Evolutionary conservation across 139 green algal species (phyloP).

Genomic region (Pseudopediastrum boryanum): DNA sequence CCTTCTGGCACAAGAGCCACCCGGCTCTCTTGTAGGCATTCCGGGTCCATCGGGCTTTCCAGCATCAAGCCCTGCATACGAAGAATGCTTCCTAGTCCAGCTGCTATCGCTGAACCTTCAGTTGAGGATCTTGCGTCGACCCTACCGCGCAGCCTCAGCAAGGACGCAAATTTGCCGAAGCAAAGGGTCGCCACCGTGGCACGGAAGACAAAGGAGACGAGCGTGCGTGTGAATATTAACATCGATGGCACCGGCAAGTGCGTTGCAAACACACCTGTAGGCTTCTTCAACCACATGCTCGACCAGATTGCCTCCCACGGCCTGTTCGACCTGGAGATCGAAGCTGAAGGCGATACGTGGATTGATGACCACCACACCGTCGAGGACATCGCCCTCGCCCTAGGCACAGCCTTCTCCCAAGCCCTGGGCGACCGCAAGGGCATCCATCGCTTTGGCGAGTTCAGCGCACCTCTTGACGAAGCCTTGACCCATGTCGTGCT

Average conservation of each 20-base stretch:
- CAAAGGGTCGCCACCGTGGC: slow-evolving; percentile 41
- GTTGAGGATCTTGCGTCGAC: too few relatives aligned
- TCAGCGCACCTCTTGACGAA: slow-evolving; percentile 93
- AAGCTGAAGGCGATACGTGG: slow-evolving; percentile 89
- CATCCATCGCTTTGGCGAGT: slow-evolving; percentile 96
- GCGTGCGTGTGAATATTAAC: slow-evolving; percentile 88
- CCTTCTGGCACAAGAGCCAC: too few relatives aligned
- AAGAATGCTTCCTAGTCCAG: too few relatives aligned
- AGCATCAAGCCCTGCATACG: too few relatives aligned
- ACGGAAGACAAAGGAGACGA: slow-evolving; percentile 93
- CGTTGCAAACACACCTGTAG: slow-evolving; percentile 74
- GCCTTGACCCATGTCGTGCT: slow-evolving; percentile 90
- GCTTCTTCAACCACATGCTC: slow-evolving; percentile 99
- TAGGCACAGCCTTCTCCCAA: slow-evolving; percentile 64
- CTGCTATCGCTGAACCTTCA: too few relatives aligned
- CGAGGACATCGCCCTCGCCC: slow-evolving; percentile 92
- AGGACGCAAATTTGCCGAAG: too few relatives aligned
- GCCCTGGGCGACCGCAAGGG: slow-evolving; percentile 94
- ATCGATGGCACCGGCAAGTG: slow-evolving; percentile 93
- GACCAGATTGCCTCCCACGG: slow-evolving; percentile 94
- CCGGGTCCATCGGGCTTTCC: too few relatives aligned
- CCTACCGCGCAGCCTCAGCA: too few relatives aligned
- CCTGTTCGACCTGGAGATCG: slow-evolving; percentile 84
- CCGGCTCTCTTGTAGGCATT: too few relatives aligned
- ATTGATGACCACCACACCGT: slow-evolving; percentile 99